Evolutionary conservation across 2,329 filamentous ascomycete genomes (phyloP).

Genomic region (Tolypocladium amazonense): DNA sequence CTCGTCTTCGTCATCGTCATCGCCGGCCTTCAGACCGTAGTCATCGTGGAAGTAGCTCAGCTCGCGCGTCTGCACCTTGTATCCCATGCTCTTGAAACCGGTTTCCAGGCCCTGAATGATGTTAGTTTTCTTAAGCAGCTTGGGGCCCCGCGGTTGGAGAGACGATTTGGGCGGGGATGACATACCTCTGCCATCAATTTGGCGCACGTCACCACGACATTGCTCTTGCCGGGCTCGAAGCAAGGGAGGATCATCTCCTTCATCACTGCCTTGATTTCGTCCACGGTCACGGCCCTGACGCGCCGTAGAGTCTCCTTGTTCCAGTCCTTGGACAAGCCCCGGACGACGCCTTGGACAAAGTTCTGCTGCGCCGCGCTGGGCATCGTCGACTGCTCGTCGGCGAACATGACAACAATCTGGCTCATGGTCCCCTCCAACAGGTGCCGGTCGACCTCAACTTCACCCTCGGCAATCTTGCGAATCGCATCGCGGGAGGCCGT

Average conservation of each 20-base stretch:
- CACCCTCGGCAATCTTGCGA: constrained; percentile 61
- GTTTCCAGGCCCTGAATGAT: constrained; percentile 56
- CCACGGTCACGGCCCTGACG: constrained; percentile 63
- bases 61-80: constrained; percentile 63
- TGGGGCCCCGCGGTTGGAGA: too few species aligned
- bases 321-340: constrained; percentile 66
- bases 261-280: constrained; percentile 68
- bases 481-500: constrained; percentile 66
- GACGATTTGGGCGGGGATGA: constrained; percentile 6
- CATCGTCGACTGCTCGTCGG: constrained; percentile 83
- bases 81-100: constrained; percentile 65
- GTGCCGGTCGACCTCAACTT: constrained; percentile 62
- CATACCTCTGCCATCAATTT: constrained; percentile 75
- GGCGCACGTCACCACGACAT: constrained; percentile 81
- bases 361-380: constrained; percentile 70
- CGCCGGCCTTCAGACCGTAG: constrained; percentile 67
- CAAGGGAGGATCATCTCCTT: constrained; percentile 65
- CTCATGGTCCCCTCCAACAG: constrained; percentile 86
- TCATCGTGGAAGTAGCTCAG: constrained; percentile 79
- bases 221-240: constrained; percentile 70
- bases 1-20: constrained; percentile 43
- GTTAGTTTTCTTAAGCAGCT: constrained; percentile 1
- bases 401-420: constrained; percentile 75
- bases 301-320: constrained; percentile 65
- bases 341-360: constrained; percentile 73